These are phyloP conservation scores for Silene coronaria DNA, from an alignment of 179 eudicot genomes.

Conservation along the genomic window DNA sequence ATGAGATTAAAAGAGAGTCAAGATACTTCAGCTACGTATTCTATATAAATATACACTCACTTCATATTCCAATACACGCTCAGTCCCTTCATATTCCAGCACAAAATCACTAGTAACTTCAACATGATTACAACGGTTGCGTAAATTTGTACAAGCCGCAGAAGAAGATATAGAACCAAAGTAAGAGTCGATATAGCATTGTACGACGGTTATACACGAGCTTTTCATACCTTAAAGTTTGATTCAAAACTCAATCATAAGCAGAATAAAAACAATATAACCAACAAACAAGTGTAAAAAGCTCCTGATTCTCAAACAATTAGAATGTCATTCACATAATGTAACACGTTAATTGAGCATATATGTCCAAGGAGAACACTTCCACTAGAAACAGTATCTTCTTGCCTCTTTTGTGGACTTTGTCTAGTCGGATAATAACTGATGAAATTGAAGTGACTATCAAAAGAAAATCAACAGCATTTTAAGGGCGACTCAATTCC, in stretches of 20 bases:
- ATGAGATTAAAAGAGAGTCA: neutral
- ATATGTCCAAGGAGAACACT: neutral
- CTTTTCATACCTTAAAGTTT: neutral
- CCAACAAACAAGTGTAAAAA: neutral
- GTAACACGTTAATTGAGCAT: neutral
- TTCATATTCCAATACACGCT: neutral
- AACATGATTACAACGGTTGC: neutral
- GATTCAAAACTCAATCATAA: neutral
- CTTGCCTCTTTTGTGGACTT: neutral
- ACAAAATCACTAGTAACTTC: neutral
- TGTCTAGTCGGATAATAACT: neutral
- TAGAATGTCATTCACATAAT: neutral
- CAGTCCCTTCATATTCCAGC: neutral
- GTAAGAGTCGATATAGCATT: neutral
- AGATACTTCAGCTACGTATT: neutral
- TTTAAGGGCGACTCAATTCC: conserved; percentile 12
- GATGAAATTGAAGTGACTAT: no score
- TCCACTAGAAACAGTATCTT: neutral
- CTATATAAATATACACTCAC: neutral
- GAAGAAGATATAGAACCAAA: neutral
- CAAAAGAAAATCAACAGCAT: neutral
- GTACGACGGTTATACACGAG: neutral
- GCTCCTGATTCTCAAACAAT: neutral
- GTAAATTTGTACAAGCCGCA: neutral
- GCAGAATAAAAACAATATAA: neutral